Conservation (phyloP, 208 protist genomes). For the Strigomonas culicis region DNA sequence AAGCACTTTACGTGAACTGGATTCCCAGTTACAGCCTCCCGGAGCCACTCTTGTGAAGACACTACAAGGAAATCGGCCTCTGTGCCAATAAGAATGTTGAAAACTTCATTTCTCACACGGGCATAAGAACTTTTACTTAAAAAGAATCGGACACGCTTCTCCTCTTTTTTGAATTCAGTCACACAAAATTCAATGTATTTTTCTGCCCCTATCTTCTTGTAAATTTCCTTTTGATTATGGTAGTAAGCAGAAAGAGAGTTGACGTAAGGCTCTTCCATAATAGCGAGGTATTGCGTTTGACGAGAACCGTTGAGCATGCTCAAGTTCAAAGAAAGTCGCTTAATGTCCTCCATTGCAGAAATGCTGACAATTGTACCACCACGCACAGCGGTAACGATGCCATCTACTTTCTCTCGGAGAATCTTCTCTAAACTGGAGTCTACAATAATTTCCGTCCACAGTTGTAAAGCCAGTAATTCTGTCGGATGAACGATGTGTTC, state of each 20-base stretch:
- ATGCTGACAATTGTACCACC: slow-evolving; percentile 24
- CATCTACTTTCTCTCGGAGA: slow-evolving; percentile 36
- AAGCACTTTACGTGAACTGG: not conserved
- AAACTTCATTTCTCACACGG: slow-evolving; percentile 34
- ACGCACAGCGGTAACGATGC: slow-evolving; percentile 36
- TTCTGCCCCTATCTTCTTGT: slow-evolving; percentile 31
- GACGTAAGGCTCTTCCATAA: slow-evolving; percentile 68
- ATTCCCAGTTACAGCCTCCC: slow-evolving; percentile 16
- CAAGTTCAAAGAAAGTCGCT: slow-evolving; percentile 63
- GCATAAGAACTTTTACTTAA: slow-evolving; percentile 48
- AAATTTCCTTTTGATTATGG: slow-evolving; percentile 19
- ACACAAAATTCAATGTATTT: slow-evolving; percentile 42
- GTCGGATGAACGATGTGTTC: slow-evolving; percentile 72
- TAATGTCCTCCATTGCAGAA: slow-evolving; percentile 46
- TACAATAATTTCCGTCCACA: slow-evolving; percentile 56
- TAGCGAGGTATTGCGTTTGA: slow-evolving; percentile 37
- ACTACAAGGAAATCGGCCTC: slow-evolving; percentile 40
- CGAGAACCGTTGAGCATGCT: slow-evolving; percentile 46
- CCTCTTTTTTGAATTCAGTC: slow-evolving; percentile 38
- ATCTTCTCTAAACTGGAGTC: slow-evolving; percentile 23
- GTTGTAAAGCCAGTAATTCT: slow-evolving; percentile 51
- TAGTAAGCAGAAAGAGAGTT: slow-evolving; percentile 35
- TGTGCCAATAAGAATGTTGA: slow-evolving; percentile 42
- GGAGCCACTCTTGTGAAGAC: slow-evolving; percentile 30
- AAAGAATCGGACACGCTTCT: slow-evolving; percentile 42